Conservation (phyloP, 139 green algal genomes). For the Chara braunii region DNA sequence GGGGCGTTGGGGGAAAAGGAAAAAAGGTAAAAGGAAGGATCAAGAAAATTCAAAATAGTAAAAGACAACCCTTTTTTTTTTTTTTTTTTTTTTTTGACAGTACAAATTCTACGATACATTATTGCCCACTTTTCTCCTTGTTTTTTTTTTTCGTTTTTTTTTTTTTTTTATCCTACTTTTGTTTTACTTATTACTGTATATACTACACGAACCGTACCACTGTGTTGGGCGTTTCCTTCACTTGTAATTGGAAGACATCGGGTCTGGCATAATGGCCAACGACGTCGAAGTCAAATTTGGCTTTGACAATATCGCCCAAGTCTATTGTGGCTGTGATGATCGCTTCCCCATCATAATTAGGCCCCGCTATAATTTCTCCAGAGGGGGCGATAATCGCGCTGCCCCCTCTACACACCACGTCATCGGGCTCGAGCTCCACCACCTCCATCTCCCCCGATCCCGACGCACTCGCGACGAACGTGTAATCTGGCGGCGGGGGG, state of each 20-base stretch:
- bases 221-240: too few species aligned
- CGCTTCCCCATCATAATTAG: not conserved
- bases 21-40: too few species aligned
- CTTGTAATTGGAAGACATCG: not conserved
- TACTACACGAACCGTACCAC: too few species aligned
- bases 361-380: not conserved
- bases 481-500: not conserved
- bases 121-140: too few species aligned
- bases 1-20: too few species aligned
- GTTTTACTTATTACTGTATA: too few species aligned
- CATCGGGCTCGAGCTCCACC: not conserved
- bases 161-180: too few species aligned
- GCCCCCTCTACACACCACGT: constrained; percentile 8
- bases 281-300: constrained; percentile 23
- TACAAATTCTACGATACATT: too few species aligned
- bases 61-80: too few species aligned
- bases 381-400: constrained; percentile 3
- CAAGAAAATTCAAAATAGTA: too few species aligned
- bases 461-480: not conserved
- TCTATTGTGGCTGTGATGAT: not conserved
- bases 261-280: constrained; percentile 5
- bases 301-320: not conserved
- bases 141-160: too few species aligned
- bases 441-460: not conserved
- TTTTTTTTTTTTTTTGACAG: too few species aligned